Evolutionary conservation across 2,329 filamentous ascomycete species (phyloP).

Genomic region (Ceratocystis colombiana): DNA sequence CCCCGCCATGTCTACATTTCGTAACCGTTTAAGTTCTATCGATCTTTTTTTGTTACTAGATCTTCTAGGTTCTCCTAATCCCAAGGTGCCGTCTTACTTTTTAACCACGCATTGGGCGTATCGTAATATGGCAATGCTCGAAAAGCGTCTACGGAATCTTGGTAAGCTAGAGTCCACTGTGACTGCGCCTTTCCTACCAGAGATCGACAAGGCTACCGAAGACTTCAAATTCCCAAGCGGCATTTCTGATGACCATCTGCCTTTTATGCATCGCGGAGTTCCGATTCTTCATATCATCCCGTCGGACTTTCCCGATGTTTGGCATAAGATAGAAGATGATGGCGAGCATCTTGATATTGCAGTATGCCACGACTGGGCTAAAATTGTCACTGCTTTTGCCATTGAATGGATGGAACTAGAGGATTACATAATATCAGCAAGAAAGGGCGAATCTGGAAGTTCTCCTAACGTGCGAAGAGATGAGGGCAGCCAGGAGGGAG

Average conservation of each 20-base stretch:
- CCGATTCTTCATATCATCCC: slow-evolving; percentile 86
- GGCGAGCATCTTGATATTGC: slow-evolving; percentile 70
- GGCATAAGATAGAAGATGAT: slow-evolving; percentile 79
- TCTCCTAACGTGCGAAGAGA: slow-evolving; percentile 37
- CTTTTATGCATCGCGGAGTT: slow-evolving; percentile 78
- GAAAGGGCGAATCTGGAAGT: slow-evolving; percentile 46
- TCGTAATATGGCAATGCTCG: slow-evolving; percentile 59
- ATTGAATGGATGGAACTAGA: slow-evolving; percentile 84
- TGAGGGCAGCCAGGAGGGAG: slow-evolving; percentile 27
- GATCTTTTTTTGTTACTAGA: slow-evolving; percentile 86
- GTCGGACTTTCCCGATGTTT: slow-evolving; percentile 67
- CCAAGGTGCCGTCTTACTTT: slow-evolving; percentile 75
- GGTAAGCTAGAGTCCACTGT: slow-evolving; percentile 53
- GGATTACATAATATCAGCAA: slow-evolving; percentile 35
- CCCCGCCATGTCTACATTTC: slow-evolving; percentile 62
- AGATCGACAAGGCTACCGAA: slow-evolving; percentile 44
- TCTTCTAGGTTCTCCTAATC: slow-evolving; percentile 61
- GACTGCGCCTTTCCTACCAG: slow-evolving; percentile 50
- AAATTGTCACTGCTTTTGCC: slow-evolving; percentile 71
- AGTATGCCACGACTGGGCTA: slow-evolving; percentile 79
- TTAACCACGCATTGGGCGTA: slow-evolving; percentile 91
- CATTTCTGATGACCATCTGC: slow-evolving; percentile 81
- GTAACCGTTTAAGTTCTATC: slow-evolving; percentile 66
- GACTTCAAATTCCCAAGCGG: slow-evolving; percentile 40
- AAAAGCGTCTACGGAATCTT: slow-evolving; percentile 60